Base-by-base conservation (phyloP, 306 rosid species). In the Oxytropis ochrocephala region DNA sequence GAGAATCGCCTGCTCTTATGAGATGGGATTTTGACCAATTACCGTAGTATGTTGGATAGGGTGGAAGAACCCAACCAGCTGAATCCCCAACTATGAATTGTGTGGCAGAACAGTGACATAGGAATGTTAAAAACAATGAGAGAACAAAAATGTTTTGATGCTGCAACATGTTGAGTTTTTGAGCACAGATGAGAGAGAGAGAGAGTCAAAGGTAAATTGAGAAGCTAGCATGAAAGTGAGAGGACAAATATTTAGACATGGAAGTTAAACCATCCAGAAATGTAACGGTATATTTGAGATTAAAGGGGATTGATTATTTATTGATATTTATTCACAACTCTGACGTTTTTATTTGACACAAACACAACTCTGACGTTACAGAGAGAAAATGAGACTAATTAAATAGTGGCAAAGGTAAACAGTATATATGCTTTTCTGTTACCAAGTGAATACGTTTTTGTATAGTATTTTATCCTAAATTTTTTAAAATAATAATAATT, bases 41-140 rank as follows among this genome's bases (percentile, higher is more conserved):
- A 13, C 16, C 47, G 42, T 81, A 81, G 56, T 46, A 81, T 1
- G 59, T 11, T 67, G 82, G 76, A 81, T 53, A 72, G 8, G 82
- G 85, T 67, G 85, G 85, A 81, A 77, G 14, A 18, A 13, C 24
- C 85, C 85, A 81, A 7, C 85, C 85, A 12, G 66, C 24, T 38
- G 85, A 81, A 52, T 67, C 79, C 65, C 82, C 85, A 41, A 81
- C 85, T 36, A 8, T 72, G 76, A 72, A 76, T 4, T 46, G 38
- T 0, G 76, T 72, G 13, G 55, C 76, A 57, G 52, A 81, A 73
- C 79, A 81, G 48, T 39, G 76, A 77, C 54, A 29, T 1, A 46
- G 24, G 16, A 67, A 54, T 48, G 73, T 29, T 36, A 76, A 21
- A 43, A 70, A 11, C 72, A 80, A 59, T 12, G 67, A 44, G 43